These are phyloP conservation scores for Brettanomyces nanus DNA, from an alignment of 805 yeast genomes.

Conservation along the genomic window DNA sequence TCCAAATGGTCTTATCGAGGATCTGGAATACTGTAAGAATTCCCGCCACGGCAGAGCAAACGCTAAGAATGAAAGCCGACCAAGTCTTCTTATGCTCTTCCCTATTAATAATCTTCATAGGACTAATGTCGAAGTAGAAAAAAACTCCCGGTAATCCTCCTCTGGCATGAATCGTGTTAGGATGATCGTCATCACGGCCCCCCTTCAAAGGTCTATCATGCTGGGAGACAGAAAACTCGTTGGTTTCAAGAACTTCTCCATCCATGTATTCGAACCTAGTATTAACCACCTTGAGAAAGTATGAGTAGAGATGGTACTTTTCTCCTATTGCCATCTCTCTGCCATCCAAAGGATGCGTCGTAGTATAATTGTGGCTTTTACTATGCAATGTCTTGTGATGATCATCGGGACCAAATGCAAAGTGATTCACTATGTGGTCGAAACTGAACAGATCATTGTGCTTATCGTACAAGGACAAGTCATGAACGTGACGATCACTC, in stretches of 20 bases:
- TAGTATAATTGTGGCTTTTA: slow-evolving; percentile 23
- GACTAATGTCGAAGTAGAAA: slow-evolving; percentile 85
- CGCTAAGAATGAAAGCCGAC: slow-evolving; percentile 75
- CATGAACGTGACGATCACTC: slow-evolving; percentile 70
- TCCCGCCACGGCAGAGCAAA: slow-evolving; percentile 87
- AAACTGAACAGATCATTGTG: slow-evolving; percentile 56
- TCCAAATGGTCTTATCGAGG: slow-evolving; percentile 80
- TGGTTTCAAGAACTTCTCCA: slow-evolving; percentile 55
- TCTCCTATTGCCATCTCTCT: slow-evolving; percentile 30
- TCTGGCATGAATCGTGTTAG: slow-evolving; percentile 66
- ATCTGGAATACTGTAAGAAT: slow-evolving; percentile 88
- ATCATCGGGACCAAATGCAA: slow-evolving; percentile 70
- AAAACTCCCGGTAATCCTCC: slow-evolving; percentile 92
- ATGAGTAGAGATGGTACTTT: slow-evolving; percentile 61
- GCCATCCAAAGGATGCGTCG: slow-evolving; percentile 66
- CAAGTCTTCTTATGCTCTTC: slow-evolving; percentile 70
- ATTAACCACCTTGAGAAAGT: slow-evolving; percentile 84
- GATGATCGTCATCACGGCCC: slow-evolving; percentile 88
- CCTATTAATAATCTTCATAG: slow-evolving; percentile 80
- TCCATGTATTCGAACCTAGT: slow-evolving; percentile 71
- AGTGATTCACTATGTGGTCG: slow-evolving; percentile 68
- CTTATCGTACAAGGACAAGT: slow-evolving; percentile 61
- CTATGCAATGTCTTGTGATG: slow-evolving; percentile 12
- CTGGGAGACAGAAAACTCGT: slow-evolving; percentile 81
- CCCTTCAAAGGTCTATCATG: slow-evolving; percentile 84